Conservation (phyloP, 169 alveolate genomes). For the Babesia sp. region DNA sequence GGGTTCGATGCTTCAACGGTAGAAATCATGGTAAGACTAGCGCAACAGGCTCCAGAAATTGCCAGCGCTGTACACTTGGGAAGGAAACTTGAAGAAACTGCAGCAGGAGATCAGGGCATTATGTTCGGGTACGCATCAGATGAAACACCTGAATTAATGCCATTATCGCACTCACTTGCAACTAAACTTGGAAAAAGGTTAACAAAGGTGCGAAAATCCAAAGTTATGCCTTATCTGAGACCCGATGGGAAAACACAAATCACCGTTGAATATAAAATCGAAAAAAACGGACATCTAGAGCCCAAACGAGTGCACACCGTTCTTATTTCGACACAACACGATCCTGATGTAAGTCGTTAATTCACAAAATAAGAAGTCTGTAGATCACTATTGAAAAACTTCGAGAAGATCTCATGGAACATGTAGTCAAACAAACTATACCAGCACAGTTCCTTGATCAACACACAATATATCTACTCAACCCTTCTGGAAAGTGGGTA, state of each 20-base stretch:
- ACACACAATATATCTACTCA: slow-evolving; percentile 90
- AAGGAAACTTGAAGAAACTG: slow-evolving; percentile 90
- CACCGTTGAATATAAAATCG: slow-evolving; percentile 85
- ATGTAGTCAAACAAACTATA: slow-evolving; percentile 92
- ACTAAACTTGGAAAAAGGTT: slow-evolving; percentile 90
- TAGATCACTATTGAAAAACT: slow-evolving; percentile 79
- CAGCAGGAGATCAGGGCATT: slow-evolving; percentile 98
- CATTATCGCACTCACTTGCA: slow-evolving; percentile 95
- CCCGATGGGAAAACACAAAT: slow-evolving; percentile 99
- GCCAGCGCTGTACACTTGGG: slow-evolving; percentile 95
- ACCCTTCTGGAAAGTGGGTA: slow-evolving; percentile 96
- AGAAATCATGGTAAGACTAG: slow-evolving; percentile 90
- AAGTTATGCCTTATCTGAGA: slow-evolving; percentile 89
- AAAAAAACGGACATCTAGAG: slow-evolving; percentile 79
- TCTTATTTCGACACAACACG: slow-evolving; percentile 91
- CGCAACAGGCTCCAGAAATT: slow-evolving; percentile 93
- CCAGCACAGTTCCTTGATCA: slow-evolving; percentile 91
- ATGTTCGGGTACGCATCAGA: slow-evolving; percentile 99
- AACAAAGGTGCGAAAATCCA: slow-evolving; percentile 91
- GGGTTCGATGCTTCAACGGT: slow-evolving; percentile 95
- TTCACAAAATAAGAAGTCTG: slow-evolving; percentile 26
- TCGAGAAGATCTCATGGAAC: slow-evolving; percentile 83
- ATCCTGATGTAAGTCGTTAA: slow-evolving; percentile 53
- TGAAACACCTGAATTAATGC: slow-evolving; percentile 97
- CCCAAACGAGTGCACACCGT: slow-evolving; percentile 93